Evolutionary conservation across 176 grass and related monocot species (phyloP).

Genomic region (Oryza punctata): DNA sequence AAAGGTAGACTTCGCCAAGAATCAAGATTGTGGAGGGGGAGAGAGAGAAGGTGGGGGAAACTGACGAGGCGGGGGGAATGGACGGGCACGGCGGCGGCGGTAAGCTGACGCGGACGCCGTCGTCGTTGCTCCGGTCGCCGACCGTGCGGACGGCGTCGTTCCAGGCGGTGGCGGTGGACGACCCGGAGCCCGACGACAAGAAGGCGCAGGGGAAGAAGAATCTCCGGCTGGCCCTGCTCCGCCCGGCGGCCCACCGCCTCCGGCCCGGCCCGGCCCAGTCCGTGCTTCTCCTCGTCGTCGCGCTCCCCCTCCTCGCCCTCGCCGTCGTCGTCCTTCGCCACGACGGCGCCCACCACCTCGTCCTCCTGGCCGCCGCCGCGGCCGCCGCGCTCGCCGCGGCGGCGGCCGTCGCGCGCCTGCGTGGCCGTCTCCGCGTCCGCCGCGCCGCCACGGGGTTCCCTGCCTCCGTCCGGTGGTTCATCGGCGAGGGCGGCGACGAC

Average conservation of each 20-base stretch:
- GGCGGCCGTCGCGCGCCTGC: constrained; percentile 23
- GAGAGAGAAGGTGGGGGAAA: background rate
- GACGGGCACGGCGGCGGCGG: constrained; percentile 34
- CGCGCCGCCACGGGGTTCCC: background rate
- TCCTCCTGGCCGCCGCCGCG: constrained; percentile 33
- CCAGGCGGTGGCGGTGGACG: constrained; percentile 9
- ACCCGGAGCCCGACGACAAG: constrained; percentile 65
- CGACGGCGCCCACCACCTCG: constrained; percentile 31
- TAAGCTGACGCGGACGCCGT: constrained; percentile 70
- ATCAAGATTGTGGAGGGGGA: background rate
- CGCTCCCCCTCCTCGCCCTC: constrained; percentile 43
- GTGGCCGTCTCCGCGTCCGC: constrained; percentile 21
- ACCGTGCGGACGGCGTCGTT: constrained; percentile 49
- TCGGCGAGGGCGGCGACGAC: constrained; percentile 38
- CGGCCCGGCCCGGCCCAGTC: background rate
- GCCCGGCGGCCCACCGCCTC: constrained; percentile 27
- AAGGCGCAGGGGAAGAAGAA: constrained; percentile 25
- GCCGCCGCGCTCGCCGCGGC: constrained; percentile 33
- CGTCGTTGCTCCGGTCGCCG: constrained; percentile 69
- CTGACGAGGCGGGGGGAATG: constrained; percentile 40
- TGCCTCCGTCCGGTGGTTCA: constrained; percentile 72
- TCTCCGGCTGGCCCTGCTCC: background rate
- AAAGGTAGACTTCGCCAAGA: background rate
- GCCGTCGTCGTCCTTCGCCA: constrained; percentile 41
- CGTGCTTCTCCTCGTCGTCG: constrained; percentile 10